These are phyloP conservation scores for Penicillium arizonense DNA, from an alignment of 495 filamentous ascomycete species.

Conservation along the genomic window DNA sequence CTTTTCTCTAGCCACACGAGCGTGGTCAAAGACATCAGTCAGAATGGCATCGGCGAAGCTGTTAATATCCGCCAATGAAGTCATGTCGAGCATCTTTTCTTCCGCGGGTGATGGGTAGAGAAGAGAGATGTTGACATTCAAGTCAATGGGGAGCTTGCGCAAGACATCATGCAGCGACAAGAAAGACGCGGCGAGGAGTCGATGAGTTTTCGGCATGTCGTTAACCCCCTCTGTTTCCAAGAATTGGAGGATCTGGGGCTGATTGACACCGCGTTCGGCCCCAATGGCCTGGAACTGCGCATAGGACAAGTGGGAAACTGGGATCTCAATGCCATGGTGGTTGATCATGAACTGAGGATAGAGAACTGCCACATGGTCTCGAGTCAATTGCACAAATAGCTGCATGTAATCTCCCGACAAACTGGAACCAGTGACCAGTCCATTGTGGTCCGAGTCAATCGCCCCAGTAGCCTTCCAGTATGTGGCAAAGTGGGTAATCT, in stretches of 20 bases:
- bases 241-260: constrained; percentile 40
- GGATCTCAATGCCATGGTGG: constrained; percentile 76
- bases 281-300: constrained; percentile 71
- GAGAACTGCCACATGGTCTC: constrained; percentile 80
- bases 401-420: constrained; percentile 90
- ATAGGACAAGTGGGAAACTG: constrained; percentile 71
- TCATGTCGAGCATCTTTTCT: constrained; percentile 63
- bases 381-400: constrained; percentile 86
- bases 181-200: constrained; percentile 69
- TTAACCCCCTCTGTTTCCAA: constrained; percentile 45
- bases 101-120: constrained; percentile 76
- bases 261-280: constrained; percentile 41
- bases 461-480: constrained; percentile 99
- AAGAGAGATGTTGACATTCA: constrained; percentile 85
- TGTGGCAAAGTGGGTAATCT: constrained; percentile 96
- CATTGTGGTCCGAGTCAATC: constrained; percentile 74
- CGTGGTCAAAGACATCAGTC: constrained; percentile 86
- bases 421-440: constrained; percentile 92
- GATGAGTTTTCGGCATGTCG: constrained; percentile 65
- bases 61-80: constrained; percentile 81
- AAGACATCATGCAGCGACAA: constrained; percentile 74
- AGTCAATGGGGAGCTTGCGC: constrained; percentile 63
- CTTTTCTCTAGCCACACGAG: constrained; percentile 67
- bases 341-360: constrained; percentile 79
- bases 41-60: constrained; percentile 80